Base-by-base conservation (phyloP, 2,329 filamentous ascomycete species). In the Diaporthe citrichinensis region DNA sequence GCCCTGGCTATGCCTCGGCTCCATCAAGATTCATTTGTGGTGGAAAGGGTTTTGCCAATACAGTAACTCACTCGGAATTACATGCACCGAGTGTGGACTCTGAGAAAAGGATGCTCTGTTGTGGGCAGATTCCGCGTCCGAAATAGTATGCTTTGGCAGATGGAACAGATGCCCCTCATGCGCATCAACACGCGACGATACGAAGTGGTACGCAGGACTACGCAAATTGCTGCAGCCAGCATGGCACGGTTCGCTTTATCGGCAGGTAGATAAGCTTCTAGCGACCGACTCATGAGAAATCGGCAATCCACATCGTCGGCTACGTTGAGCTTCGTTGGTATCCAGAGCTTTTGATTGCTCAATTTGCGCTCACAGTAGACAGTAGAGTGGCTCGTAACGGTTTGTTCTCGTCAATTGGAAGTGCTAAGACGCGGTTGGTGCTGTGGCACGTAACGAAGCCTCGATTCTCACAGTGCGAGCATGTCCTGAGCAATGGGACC, bases 211-310 rank as follows among this genome's bases (percentile, higher is more conserved):
- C 46, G 65, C 65, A 68, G 46, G 31, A 68, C 39, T 3, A 41
- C 46, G 65, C 25, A 68, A 28, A 68, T 53, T 68, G 65, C 46
- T 20, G 46, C 65, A 69, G 65, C 65, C 39, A 39, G 65, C 65
- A 69, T 69, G 49, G 65, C 65, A 69, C 34, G 65, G 49, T 41
- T 41, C 65, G 12, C 9, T 25, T 53, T 51, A 12, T 31, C 49
- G 46, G 65, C 49, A 55, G 28, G 51, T 53, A 61, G 65, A 69
- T 53, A 69, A 69, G 65, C 49, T 69, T 55, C 34, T 55, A 4
- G 49, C 17, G 46, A 55, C 12, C 65, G 65, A 69, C 49, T 69
- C 65, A 55, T 69, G 65, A 23, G 14, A 41, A 41, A 8, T 20
- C 34, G 65, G 49, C 34, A 55, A 2, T 41, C 49, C n/a, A 69